A percentile compares a stretch with the other conserved stretches of the same genome.
phyloP scores from a whole-genome alignment of 2,329 filamentous ascomycete species.

The Scedosporium aurantiacum region DNA sequence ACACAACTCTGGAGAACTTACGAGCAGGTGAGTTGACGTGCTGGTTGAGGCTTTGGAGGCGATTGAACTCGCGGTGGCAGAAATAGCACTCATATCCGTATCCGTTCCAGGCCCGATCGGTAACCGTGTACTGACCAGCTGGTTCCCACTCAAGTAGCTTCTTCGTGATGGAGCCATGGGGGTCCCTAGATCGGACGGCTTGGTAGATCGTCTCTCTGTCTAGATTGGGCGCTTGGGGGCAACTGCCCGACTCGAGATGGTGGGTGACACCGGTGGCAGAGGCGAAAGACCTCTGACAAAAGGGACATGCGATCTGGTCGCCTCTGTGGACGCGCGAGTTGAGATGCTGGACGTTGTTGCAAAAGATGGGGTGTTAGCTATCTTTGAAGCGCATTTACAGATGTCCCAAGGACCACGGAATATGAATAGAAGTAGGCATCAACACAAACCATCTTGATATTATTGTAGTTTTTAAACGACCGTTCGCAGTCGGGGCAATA shows the following conservation, averaged over 20 bases:
- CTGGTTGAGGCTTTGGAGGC: constrained; percentile 27
- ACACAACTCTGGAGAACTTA: constrained; percentile 15
- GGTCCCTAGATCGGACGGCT: constrained; percentile 34
- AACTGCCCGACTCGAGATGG: constrained; percentile 46
- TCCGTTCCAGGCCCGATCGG: constrained; percentile 31
- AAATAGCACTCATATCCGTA: constrained; percentile 20
- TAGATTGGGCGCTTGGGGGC: constrained; percentile 30
- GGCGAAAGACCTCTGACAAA: constrained; percentile 34
- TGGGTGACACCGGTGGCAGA: constrained; percentile 42
- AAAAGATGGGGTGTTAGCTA: background rate
- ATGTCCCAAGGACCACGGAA: constrained; percentile 4
- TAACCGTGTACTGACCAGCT: constrained; percentile 26
- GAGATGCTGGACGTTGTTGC: constrained; percentile 33
- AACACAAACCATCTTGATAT: constrained; percentile 20
- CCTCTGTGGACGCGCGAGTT: constrained; percentile 40
- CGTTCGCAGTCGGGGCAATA: constrained; percentile 24
- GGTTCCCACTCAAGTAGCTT: constrained; percentile 34
- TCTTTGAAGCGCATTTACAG: background rate
- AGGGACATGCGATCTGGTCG: constrained; percentile 37
- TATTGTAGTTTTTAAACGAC: constrained; percentile 19
- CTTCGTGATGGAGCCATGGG: constrained; percentile 36
- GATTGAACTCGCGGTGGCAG: constrained; percentile 34
- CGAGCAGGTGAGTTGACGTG: constrained; percentile 44
- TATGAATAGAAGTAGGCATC: background rate
- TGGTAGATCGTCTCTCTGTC: constrained; percentile 37